Evolutionary conservation across 495 filamentous ascomycete species (phyloP).

Genomic region (Talaromyces liani): DNA sequence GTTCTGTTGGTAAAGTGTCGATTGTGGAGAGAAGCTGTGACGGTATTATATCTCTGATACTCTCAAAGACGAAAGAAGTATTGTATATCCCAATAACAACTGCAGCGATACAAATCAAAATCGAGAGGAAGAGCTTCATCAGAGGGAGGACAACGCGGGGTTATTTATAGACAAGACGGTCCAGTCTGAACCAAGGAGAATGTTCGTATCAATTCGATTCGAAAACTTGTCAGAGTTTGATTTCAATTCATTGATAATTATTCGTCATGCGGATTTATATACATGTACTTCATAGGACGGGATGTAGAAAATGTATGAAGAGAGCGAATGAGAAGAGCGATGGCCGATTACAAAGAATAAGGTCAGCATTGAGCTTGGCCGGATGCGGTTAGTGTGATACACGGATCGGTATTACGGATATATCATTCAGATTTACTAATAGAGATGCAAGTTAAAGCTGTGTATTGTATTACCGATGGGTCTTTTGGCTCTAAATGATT

Average conservation of each 20-base stretch:
- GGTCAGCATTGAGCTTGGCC: conserved; percentile 8
- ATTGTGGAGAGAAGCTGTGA: not conserved
- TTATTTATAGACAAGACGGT: conserved; percentile 25
- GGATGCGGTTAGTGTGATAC: not conserved
- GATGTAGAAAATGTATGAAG: not conserved
- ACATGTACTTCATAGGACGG: not conserved
- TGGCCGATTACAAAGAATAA: conserved; percentile 10
- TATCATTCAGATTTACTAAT: conserved; percentile 1
- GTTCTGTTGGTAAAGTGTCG: not conserved
- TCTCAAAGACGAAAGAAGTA: conserved; percentile 6
- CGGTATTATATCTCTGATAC: not conserved
- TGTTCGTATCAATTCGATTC: not conserved
- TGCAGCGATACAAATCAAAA: conserved; percentile 39
- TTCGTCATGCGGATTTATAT: not conserved
- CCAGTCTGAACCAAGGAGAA: conserved; percentile 20
- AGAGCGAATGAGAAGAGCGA: not conserved
- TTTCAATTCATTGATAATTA: not conserved
- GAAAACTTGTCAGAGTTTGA: not conserved
- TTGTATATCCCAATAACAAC: conserved; percentile 23
- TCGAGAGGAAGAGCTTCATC: conserved; percentile 37
- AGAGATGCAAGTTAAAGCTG: not conserved
- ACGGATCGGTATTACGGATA: conserved; percentile 7
- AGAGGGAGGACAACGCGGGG: conserved; percentile 12
- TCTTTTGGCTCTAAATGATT: not conserved
- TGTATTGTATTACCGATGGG: not conserved